Evolutionary conservation across 2,329 filamentous ascomycete species (phyloP), one percentile per base, ranked within the genome.

Genomic region (Cladosporium cucumerinum): DNA sequence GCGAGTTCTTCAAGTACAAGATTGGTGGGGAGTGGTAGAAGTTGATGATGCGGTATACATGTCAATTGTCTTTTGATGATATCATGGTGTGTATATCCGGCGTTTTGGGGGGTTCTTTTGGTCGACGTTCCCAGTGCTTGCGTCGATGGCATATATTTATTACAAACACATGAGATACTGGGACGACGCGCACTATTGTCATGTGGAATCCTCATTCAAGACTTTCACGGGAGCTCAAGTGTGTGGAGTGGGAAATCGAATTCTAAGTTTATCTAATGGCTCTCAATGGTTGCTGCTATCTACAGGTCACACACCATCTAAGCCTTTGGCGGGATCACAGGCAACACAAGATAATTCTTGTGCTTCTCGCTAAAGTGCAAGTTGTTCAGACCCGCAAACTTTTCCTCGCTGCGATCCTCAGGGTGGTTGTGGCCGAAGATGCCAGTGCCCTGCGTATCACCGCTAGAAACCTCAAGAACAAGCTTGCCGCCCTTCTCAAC

Each of bases 381-480:
- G 69, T 83, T 78, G 72, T 87, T 87, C 54, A 76, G 66, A 0
- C 85, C 85, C 0, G 77, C 78, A 63, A 82, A 79, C 57, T 75
- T 78, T 39, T 75, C 72, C 61, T 78, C 72, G 6, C 78, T 79
- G 78, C 82, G 74, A 68, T 86, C 85, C 21, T 78, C 74, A 0
- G 80, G 74, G 65, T 82, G 79, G 26, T 80, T 78, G 69, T 88
- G 86, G 67, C 77, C 74, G 72, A 87, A 87, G 26, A 86, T 79
- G 0, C 85, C 86, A 36, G 79, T 81, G 0, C 86, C 86, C 67
- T 87, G 85, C 0, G 86, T 88, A 73, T 88, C 86, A 1, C 83
- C 83, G 51, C 78, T 81, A 6, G 79, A 74, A 2, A 88, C 77
- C 72, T 88, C 85, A 49, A 88, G 81, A 2, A 87, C 79, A 18